These are phyloP conservation scores for Chimonanthus praecox DNA, from an alignment of 164 flowering plant species.

Conservation along the genomic window DNA sequence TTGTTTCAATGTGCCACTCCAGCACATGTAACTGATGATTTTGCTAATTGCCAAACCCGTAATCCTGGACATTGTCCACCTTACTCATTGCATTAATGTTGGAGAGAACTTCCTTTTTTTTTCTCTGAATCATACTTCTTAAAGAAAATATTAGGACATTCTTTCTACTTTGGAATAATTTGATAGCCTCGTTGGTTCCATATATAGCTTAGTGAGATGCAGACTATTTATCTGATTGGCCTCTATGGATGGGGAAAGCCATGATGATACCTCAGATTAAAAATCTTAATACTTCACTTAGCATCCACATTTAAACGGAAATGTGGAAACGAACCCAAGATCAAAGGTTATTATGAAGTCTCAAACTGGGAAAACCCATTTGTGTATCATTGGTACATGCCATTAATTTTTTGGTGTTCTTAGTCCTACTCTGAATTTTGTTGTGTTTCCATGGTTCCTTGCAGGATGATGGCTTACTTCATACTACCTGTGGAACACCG, in stretches of 20 bases:
- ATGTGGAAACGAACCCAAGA: neutral
- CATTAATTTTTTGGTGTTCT: neutral
- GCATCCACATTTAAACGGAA: neutral
- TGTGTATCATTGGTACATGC: neutral
- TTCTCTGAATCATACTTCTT: too few species aligned
- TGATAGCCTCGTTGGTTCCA: neutral
- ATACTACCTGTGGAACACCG: conserved; percentile 49
- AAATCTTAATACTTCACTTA: neutral
- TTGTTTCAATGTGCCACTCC: neutral
- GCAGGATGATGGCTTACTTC: conserved; percentile 76
- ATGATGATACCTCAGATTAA: neutral
- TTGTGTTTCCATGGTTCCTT: conserved; percentile 2
- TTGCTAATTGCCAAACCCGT: neutral
- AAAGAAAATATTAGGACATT: too few species aligned
- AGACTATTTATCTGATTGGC: neutral
- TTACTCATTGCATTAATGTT: neutral
- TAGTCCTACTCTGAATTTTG: neutral
- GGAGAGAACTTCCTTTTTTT: too few species aligned
- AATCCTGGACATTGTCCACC: neutral
- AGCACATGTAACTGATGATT: neutral
- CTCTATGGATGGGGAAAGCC: neutral
- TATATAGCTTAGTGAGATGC: neutral
- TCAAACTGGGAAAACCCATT: neutral
- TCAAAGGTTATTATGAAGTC: neutral
- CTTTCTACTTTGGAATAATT: neutral